Percentiles rank a stretch among this genome's conserved stretches.
Evolutionary conservation across 1,139 yeast genomes (phyloP).

Genomic region (Magnusiomyces paraingens): DNA sequence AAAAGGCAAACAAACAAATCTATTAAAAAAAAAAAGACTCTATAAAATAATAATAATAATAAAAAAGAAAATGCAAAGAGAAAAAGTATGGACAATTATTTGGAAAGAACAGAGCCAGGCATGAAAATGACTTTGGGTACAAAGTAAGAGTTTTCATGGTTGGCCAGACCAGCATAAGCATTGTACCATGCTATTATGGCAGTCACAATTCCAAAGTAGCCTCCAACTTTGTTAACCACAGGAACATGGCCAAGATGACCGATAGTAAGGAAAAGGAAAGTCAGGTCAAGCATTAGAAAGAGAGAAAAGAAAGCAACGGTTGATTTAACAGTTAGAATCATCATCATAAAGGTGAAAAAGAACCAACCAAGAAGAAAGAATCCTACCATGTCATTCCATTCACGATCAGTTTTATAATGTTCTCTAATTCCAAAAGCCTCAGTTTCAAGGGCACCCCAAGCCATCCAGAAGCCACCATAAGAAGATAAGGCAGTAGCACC

Average conservation of each 20-base stretch:
- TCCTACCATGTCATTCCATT: slow-evolving; percentile 58
- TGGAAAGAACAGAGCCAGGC: slow-evolving; percentile 29
- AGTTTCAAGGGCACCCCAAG: slow-evolving; percentile 61
- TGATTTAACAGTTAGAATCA: slow-evolving; percentile 67
- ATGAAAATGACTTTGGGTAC: slow-evolving; percentile 42
- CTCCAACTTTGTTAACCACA: slow-evolving; percentile 56
- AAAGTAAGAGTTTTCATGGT: slow-evolving; percentile 55
- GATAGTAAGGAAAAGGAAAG: slow-evolving; percentile 62
- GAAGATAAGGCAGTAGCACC: slow-evolving; percentile 81
- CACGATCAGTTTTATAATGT: slow-evolving; percentile 41
- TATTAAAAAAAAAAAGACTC: too few relatives aligned
- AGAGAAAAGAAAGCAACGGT: slow-evolving; percentile 69
- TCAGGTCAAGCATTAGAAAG: slow-evolving; percentile 55
- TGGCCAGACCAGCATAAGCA: slow-evolving; percentile 77
- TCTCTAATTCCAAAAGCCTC: slow-evolving; percentile 66
- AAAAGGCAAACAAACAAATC: too few relatives aligned
- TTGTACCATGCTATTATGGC: slow-evolving; percentile 83
- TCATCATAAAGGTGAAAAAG: slow-evolving; percentile 63
- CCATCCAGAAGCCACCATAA: slow-evolving; percentile 83
- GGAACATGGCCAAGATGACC: slow-evolving; percentile 41
- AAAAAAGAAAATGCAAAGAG: too few relatives aligned
- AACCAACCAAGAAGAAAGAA: slow-evolving; percentile 72
- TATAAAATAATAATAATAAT: too few relatives aligned
- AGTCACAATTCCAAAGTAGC: slow-evolving; percentile 66
- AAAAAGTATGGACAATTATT: not conserved